Percentiles rank a stretch among this genome's conserved stretches.
Evolutionary conservation across 2,329 filamentous ascomycete species (phyloP).

Genomic region (Blumeria hordei): DNA sequence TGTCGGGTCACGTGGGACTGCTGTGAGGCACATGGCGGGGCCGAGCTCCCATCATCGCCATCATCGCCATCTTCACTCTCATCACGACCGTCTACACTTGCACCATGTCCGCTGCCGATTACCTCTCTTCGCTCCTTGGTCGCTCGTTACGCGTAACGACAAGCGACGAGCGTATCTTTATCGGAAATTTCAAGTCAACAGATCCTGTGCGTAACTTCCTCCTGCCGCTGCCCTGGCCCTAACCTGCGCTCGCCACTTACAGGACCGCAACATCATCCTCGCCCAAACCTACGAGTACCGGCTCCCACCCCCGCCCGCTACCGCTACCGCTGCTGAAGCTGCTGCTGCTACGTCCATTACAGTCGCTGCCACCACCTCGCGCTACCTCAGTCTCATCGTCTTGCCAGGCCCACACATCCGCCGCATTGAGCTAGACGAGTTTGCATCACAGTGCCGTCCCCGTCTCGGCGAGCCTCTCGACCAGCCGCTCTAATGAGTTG

Average conservation of each 20-base stretch:
- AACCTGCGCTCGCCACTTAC: not conserved
- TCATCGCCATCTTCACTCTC: not conserved
- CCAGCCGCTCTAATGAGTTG: too few relatives aligned
- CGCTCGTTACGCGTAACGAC: constrained; percentile 59
- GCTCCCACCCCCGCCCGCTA: constrained; percentile 30
- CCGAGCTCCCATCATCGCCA: not conserved
- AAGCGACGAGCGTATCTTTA: constrained; percentile 68
- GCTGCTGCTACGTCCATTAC: constrained; percentile 15
- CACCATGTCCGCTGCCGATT: constrained; percentile 13
- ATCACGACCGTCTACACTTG: not conserved
- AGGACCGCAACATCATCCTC: constrained; percentile 80
- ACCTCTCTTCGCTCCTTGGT: constrained; percentile 43
- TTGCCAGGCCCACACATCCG: constrained; percentile 68
- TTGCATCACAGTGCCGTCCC: constrained; percentile 20
- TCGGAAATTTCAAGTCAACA: constrained; percentile 81
- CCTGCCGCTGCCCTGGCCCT: not conserved
- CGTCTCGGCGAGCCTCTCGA: too few relatives aligned
- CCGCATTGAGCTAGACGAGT: constrained; percentile 73
- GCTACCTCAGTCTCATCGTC: constrained; percentile 74
- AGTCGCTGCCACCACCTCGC: constrained; percentile 51
- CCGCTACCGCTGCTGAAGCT: constrained; percentile 15
- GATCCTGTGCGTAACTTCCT: constrained; percentile 23
- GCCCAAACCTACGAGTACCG: constrained; percentile 76
- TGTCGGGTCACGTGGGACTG: not conserved
- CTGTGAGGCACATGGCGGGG: too few relatives aligned